Evolutionary conservation across 2,329 filamentous ascomycete genomes (phyloP), one percentile per base, ranked within the genome.

Genomic region (Diaporthe vaccinii): DNA sequence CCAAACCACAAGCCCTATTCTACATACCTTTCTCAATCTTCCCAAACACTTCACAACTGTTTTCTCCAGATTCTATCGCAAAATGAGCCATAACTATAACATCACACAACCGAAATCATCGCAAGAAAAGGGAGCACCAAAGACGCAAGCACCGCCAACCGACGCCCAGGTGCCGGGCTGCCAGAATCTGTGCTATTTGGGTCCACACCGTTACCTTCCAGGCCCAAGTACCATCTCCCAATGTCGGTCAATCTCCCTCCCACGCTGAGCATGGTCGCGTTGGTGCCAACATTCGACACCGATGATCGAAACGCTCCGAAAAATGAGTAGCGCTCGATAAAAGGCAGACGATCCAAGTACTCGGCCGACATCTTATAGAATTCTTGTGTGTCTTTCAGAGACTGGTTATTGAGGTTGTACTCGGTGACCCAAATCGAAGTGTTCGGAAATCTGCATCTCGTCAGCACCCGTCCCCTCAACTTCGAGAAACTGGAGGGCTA

Each of bases 351-450:
- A 82, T 96, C 94, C 76, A 96, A 90, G 82, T 91, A 95, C 59
- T 90, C 87, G 72, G 89, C 83, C 3, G 89, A 91, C 79, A 86
- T 86, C 79, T 95, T 95, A 85, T 91, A 95, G 81, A 94, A 95
- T 0, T 81, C 78, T 80, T 95, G 89, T 0, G 92, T 92, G 0
- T 87, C 83, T 1, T 81, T 75, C 22, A 95, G 86, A 36, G 88
- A 85, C 79, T 90, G 86, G 76, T 92, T 83, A 74, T 90, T 85
- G 73, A 88, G 88, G 51, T 92, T 94, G 82, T 93, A 95, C 83
- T 97, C 94, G 36, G 94, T 96, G 15, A 96, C 86, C 94, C 94
- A 96, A 76, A 96, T 90, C 4, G 89, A 87, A 46, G 86, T 85
- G 76, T 89, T 87, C 12, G 91, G 91, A 82, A 91, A 93, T 31